Percentiles rank a stretch among this genome's conserved stretches.
Conservation (phyloP, 163 green algal genomes). For the Scenedesmus sp. region DNA sequence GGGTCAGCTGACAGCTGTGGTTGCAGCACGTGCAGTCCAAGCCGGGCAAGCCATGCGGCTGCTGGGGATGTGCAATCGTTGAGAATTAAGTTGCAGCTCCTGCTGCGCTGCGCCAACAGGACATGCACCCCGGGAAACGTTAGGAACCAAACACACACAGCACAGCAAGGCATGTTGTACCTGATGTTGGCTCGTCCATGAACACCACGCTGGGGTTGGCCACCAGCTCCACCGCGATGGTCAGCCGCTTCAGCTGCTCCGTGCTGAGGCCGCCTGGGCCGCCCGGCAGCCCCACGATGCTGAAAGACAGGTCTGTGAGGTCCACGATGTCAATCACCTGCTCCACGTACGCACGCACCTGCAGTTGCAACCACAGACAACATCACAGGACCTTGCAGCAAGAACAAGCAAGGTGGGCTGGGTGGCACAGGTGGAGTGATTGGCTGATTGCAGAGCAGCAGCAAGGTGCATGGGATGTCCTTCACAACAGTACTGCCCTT, state of each 20-base stretch:
- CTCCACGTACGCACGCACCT: conserved; percentile 49
- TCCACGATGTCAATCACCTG: conserved; percentile 53
- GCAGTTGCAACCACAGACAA: neutral
- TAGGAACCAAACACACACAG: neutral
- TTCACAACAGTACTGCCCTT: neutral
- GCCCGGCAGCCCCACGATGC: conserved; percentile 44
- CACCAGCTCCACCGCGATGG: conserved; percentile 88
- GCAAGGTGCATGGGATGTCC: neutral
- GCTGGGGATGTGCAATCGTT: neutral
- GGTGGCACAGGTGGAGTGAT: too few species aligned
- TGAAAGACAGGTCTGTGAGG: conserved; percentile 21
- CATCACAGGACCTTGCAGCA: neutral
- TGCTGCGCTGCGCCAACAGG: too few species aligned
- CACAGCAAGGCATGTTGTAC: conserved; percentile 26
- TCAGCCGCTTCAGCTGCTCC: conserved; percentile 70
- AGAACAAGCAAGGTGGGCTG: neutral
- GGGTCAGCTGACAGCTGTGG: neutral
- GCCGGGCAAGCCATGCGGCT: neutral
- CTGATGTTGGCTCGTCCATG: conserved; percentile 77
- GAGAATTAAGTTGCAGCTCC: too few species aligned
- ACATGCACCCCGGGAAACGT: too few species aligned
- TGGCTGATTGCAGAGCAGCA: neutral
- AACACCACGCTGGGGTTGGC: conserved; percentile 79
- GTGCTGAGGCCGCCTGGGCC: conserved; percentile 54
- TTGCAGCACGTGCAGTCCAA: neutral